Conservation (phyloP, 2,329 filamentous ascomycete genomes). For the Nemania abortiva region DNA sequence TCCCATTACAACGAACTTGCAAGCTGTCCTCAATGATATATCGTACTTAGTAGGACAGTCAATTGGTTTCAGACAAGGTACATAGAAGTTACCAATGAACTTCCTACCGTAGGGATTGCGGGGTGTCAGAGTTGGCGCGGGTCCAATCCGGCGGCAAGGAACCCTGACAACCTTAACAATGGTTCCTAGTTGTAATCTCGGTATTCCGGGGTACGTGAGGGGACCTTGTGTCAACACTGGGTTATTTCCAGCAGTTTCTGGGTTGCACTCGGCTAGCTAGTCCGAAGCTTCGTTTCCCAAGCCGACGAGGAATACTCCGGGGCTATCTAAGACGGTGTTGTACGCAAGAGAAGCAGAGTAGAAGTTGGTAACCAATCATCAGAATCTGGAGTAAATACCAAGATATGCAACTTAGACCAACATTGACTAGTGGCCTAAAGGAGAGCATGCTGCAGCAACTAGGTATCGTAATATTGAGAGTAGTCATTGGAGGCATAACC, state of each 20-base stretch:
- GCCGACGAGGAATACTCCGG: not conserved
- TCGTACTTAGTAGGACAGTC: not conserved
- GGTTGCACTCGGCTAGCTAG: slow-evolving; percentile 8
- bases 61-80: not conserved
- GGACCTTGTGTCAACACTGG: not conserved
- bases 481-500: not conserved
- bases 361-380: not conserved
- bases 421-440: not conserved
- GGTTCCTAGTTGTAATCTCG: slow-evolving; percentile 2
- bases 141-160: slow-evolving; percentile 14
- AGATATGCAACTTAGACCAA: not conserved
- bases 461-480: not conserved
- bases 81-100: not conserved
- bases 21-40: not conserved
- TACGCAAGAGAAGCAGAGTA: not conserved
- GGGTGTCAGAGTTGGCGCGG: not conserved
- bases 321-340: not conserved
- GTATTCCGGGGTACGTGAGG: slow-evolving; percentile 11
- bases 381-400: not conserved
- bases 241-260: not conserved
- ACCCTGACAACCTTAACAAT: slow-evolving; percentile 13
- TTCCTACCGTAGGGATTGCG: not conserved
- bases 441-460: not conserved
- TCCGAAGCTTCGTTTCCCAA: slow-evolving; percentile 1
- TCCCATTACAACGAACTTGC: not conserved